Evolutionary conservation across 768 basidiomycete genomes (phyloP).

Genomic region (Pholiota microspora): DNA sequence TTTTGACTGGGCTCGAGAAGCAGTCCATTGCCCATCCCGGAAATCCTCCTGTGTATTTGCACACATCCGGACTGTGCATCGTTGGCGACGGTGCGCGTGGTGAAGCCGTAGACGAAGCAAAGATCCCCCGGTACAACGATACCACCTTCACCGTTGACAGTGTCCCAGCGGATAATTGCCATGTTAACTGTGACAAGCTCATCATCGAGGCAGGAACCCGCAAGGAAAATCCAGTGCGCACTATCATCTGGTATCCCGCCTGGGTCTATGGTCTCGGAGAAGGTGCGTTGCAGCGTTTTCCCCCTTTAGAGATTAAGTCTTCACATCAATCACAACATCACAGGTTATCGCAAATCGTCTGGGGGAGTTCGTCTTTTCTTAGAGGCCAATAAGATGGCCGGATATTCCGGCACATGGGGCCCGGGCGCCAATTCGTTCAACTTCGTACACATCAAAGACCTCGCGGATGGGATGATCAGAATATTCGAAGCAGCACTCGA

Average conservation of each 20-base stretch:
- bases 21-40: conserved; percentile 32
- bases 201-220: conserved; percentile 40
- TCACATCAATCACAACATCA: too few relatives aligned
- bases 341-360: conserved; percentile 37
- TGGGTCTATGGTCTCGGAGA: conserved; percentile 43
- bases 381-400: conserved; percentile 26
- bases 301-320: too few relatives aligned
- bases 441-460: conserved; percentile 41
- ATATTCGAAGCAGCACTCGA: conserved; percentile 38
- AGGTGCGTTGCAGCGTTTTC: conserved; percentile 22
- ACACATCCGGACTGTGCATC: conserved; percentile 41
- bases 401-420: conserved; percentile 42
- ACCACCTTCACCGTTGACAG: conserved; percentile 31
- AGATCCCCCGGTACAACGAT: conserved; percentile 35
- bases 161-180: conserved; percentile 20
- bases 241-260: conserved; percentile 39
- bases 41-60: conserved; percentile 41
- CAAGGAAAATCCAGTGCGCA: conserved; percentile 38
- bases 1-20: conserved; percentile 35
- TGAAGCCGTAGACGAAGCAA: conserved; percentile 26
- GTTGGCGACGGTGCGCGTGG: conserved; percentile 39
- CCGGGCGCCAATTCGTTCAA: conserved; percentile 35
- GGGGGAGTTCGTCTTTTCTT: conserved; percentile 35
- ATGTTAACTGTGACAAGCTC: conserved; percentile 23
- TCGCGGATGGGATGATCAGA: conserved; percentile 29